Evolutionary conservation across 2,329 filamentous ascomycete species (phyloP).

Genomic region (Cercospora brassicicola): DNA sequence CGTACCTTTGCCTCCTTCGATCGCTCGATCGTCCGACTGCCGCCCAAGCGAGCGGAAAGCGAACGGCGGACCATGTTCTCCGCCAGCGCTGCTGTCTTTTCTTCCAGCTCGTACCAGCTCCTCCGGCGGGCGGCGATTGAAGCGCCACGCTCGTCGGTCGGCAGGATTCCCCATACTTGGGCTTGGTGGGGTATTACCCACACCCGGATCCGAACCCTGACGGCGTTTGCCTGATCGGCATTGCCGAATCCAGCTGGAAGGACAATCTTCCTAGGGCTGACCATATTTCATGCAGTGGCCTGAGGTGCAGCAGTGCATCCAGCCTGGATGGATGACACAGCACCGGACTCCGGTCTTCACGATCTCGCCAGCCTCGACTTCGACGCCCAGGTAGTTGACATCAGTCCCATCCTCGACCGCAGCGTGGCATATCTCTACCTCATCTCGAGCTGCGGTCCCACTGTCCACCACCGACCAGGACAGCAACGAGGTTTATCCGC

Average conservation of each 20-base stretch:
- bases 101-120: neutral
- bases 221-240: neutral
- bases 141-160: neutral
- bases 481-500: neutral
- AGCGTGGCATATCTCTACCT: neutral
- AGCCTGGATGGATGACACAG: neutral
- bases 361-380: neutral
- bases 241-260: neutral
- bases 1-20: neutral
- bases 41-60: neutral
- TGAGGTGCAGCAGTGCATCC: neutral
- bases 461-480: neutral
- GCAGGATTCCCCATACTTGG: neutral
- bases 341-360: neutral
- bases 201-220: neutral
- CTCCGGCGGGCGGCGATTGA: slow-evolving; percentile 4
- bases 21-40: neutral
- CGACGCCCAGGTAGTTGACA: neutral
- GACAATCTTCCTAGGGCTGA: neutral
- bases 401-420: neutral
- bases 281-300: neutral
- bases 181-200: neutral
- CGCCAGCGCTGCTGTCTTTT: neutral
- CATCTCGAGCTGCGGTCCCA: neutral
- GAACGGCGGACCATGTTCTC: neutral